phyloP scores from a whole-genome alignment of 352 stramenopile genomes.

The Globisporangium barbulae region DNA sequence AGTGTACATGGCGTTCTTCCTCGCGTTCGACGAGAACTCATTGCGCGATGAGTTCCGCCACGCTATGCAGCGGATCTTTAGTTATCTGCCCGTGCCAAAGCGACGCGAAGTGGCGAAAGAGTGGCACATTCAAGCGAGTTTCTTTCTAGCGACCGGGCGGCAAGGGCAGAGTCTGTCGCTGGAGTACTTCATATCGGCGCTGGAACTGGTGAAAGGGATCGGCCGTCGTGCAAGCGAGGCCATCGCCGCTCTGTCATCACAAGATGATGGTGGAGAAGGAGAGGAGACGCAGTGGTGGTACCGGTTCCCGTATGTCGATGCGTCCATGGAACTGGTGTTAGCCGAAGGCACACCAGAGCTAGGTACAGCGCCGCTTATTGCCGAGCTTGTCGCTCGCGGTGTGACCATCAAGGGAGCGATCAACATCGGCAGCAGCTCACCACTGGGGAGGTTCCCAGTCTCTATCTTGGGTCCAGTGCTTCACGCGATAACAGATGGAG shows the following conservation, averaged over 20 bases:
- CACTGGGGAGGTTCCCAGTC: neutral
- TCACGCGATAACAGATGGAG: neutral
- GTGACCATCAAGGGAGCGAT: neutral
- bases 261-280: neutral
- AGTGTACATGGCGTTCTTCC: neutral
- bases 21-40: neutral
- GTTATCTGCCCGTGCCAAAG: neutral
- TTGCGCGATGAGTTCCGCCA: neutral
- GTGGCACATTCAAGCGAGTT: neutral
- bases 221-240: neutral
- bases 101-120: neutral
- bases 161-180: neutral
- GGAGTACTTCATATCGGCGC: neutral
- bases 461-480: neutral
- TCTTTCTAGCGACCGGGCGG: neutral
- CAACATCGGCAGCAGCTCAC: neutral
- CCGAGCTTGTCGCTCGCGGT: neutral
- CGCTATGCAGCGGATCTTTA: neutral
- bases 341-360: neutral
- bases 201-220: conserved; percentile 1
- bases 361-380: neutral
- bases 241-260: neutral
- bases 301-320: neutral
- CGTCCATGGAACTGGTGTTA: neutral
- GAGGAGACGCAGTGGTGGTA: neutral